phyloP scores from a whole-genome alignment of 352 stramenopile genomes.

The Pythium angustatum region DNA sequence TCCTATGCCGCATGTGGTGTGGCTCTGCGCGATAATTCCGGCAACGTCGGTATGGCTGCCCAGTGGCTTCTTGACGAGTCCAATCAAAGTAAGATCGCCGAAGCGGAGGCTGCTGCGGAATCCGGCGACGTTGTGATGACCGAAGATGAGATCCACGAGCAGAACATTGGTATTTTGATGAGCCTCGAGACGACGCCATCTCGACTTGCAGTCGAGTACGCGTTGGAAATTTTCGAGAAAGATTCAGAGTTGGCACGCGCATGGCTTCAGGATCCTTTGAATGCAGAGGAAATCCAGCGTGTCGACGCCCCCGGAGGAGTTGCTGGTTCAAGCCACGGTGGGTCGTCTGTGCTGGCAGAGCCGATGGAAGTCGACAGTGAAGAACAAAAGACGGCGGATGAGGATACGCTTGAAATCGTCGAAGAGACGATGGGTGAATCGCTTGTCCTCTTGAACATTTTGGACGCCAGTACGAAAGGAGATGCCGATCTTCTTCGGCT shows the following conservation, averaged over 20 bases:
- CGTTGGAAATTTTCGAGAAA: slow-evolving; percentile 62
- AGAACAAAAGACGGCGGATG: slow-evolving; percentile 48
- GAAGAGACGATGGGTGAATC: slow-evolving; percentile 62
- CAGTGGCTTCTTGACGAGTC: slow-evolving; percentile 83
- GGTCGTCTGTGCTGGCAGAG: slow-evolving; percentile 7
- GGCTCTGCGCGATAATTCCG: slow-evolving; percentile 63
- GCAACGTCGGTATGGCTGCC: slow-evolving; percentile 70
- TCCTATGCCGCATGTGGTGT: slow-evolving; percentile 80
- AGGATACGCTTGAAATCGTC: slow-evolving; percentile 56
- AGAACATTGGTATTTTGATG: slow-evolving; percentile 75
- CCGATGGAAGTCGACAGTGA: slow-evolving; percentile 50
- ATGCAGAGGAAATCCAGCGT: slow-evolving; percentile 63
- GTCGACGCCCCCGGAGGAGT: slow-evolving; percentile 38
- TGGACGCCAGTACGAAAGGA: slow-evolving; percentile 66
- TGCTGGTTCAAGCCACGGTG: not conserved
- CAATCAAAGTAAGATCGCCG: slow-evolving; percentile 71
- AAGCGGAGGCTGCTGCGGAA: slow-evolving; percentile 56
- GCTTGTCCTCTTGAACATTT: slow-evolving; percentile 94
- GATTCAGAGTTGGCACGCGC: slow-evolving; percentile 62
- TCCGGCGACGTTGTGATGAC: slow-evolving; percentile 54
- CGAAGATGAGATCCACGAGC: slow-evolving; percentile 62
- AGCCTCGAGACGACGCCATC: slow-evolving; percentile 56
- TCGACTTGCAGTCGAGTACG: slow-evolving; percentile 59
- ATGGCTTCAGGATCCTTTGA: slow-evolving; percentile 65
- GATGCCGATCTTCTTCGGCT: slow-evolving; percentile 57